phyloP scores from a whole-genome alignment of 495 filamentous ascomycete species.

The Aspergillus mulundensis region DNA sequence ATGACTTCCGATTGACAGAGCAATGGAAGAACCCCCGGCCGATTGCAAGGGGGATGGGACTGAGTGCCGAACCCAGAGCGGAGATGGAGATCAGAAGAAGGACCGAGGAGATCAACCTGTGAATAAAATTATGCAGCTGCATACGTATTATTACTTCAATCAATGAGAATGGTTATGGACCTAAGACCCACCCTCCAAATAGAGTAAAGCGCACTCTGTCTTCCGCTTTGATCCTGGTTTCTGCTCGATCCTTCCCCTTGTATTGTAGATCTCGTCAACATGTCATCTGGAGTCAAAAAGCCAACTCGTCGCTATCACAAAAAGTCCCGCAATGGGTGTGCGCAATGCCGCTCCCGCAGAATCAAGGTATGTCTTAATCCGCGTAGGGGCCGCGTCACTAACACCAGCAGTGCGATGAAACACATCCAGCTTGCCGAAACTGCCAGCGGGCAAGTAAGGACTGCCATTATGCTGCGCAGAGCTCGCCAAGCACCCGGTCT shows the following conservation, averaged over 20 bases:
- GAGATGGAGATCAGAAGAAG: slow-evolving; percentile 7
- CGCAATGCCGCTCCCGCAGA: not conserved
- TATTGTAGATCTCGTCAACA: not conserved
- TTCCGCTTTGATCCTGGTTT: not conserved
- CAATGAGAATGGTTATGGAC: too few relatives aligned
- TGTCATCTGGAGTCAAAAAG: not conserved
- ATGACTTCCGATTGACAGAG: slow-evolving; percentile 34
- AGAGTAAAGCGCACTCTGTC: not conserved
- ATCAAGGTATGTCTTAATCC: not conserved
- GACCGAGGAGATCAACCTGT: slow-evolving; percentile 5
- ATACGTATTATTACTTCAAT: too few relatives aligned
- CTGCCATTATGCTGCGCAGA: not conserved
- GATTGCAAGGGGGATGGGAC: not conserved
- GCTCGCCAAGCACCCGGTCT: not conserved
- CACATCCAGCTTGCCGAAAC: not conserved
- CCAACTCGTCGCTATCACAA: not conserved
- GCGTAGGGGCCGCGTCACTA: not conserved
- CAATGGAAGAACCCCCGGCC: not conserved
- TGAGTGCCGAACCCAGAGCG: not conserved
- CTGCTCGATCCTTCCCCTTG: not conserved
- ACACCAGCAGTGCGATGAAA: not conserved
- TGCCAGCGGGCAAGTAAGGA: not conserved
- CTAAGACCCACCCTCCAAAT: not conserved
- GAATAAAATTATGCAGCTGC: not conserved
- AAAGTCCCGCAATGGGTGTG: not conserved